Percentiles rank a stretch among this genome's conserved stretches.
phyloP scores from a whole-genome alignment of 352 stramenopile genomes.

The Phytophthora chlamydospora region DNA sequence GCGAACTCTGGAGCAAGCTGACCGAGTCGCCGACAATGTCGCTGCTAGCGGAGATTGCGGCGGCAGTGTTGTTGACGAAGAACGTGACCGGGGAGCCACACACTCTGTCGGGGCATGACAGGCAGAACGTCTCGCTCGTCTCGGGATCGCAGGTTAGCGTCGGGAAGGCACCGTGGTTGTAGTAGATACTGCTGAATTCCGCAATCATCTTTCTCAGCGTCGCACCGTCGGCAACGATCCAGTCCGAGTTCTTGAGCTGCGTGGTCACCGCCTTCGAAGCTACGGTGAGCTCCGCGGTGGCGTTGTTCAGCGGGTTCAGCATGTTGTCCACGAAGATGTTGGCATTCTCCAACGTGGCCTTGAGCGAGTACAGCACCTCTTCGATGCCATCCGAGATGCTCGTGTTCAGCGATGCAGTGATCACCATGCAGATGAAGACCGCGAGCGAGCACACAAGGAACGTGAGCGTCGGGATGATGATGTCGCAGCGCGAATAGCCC shows the following conservation, averaged over 20 bases:
- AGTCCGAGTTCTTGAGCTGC: conserved; percentile 51
- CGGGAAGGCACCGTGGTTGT: conserved; percentile 60
- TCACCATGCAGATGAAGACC: conserved; percentile 82
- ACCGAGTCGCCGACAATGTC: conserved; percentile 37
- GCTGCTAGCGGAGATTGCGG: conserved; percentile 27
- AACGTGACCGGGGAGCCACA: conserved; percentile 54
- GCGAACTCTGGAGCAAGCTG: conserved; percentile 44
- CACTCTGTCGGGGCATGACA: conserved; percentile 56
- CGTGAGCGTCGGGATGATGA: conserved; percentile 64
- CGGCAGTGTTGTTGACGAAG: conserved; percentile 43
- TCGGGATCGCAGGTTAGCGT: conserved; percentile 46
- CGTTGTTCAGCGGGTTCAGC: conserved; percentile 50
- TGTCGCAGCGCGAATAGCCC: conserved; percentile 81
- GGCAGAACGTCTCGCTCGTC: conserved; percentile 51
- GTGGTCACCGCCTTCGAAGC: conserved; percentile 49
- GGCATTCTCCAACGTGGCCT: conserved; percentile 75
- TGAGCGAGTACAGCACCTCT: conserved; percentile 69
- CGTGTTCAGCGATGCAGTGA: conserved; percentile 78
- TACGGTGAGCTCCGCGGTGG: conserved; percentile 45
- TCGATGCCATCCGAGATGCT: conserved; percentile 78
- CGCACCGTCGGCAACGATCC: conserved; percentile 55
- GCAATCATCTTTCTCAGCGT: conserved; percentile 64
- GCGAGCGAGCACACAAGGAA: conserved; percentile 73
- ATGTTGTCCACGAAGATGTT: conserved; percentile 79
- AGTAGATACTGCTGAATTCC: conserved; percentile 64